Conservation (phyloP, 108 stramenopile species). For the Cyclostephanos invisitatus region DNA sequence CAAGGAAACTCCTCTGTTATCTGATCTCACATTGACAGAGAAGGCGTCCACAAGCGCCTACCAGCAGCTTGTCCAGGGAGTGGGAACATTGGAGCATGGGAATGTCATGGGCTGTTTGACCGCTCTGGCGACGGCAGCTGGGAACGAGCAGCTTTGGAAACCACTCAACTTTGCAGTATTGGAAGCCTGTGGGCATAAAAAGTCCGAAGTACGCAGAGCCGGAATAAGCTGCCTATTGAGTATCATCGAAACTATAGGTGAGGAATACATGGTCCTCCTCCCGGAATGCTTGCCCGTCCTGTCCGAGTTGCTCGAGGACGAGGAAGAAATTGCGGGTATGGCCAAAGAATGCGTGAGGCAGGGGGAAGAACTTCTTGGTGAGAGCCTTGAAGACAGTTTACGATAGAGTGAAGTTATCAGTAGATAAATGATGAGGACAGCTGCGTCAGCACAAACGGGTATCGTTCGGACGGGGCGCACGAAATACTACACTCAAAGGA, state of each 20-base stretch:
- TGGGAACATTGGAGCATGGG: slow-evolving; percentile 57
- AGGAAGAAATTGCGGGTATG: slow-evolving; percentile 79
- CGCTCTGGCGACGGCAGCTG: slow-evolving; percentile 81
- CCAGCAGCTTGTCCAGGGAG: slow-evolving; percentile 62
- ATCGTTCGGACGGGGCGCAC: too few species aligned
- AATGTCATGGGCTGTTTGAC: slow-evolving; percentile 74
- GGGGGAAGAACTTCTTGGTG: slow-evolving; percentile 86
- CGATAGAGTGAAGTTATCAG: slow-evolving; percentile 33
- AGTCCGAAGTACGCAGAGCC: slow-evolving; percentile 77
- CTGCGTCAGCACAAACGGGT: too few species aligned
- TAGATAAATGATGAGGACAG: too few species aligned
- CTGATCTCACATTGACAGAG: slow-evolving; percentile 25
- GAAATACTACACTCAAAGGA: too few species aligned
- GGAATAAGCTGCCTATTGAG: slow-evolving; percentile 77
- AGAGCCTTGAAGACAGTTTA: slow-evolving; percentile 80
- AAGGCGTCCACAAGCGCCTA: slow-evolving; percentile 38
- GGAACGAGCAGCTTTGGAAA: slow-evolving; percentile 90
- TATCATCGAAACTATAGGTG: slow-evolving; percentile 81
- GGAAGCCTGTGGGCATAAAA: slow-evolving; percentile 66
- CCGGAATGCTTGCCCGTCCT: slow-evolving; percentile 90
- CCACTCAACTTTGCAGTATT: slow-evolving; percentile 86
- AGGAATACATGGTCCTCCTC: slow-evolving; percentile 91
- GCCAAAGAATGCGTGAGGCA: slow-evolving; percentile 79
- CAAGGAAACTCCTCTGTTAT: slow-evolving; percentile 34
- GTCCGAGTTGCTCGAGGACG: slow-evolving; percentile 85